phyloP scores from a whole-genome alignment of 2,329 filamentous ascomycete species.

The Thielaviopsis musarum region DNA sequence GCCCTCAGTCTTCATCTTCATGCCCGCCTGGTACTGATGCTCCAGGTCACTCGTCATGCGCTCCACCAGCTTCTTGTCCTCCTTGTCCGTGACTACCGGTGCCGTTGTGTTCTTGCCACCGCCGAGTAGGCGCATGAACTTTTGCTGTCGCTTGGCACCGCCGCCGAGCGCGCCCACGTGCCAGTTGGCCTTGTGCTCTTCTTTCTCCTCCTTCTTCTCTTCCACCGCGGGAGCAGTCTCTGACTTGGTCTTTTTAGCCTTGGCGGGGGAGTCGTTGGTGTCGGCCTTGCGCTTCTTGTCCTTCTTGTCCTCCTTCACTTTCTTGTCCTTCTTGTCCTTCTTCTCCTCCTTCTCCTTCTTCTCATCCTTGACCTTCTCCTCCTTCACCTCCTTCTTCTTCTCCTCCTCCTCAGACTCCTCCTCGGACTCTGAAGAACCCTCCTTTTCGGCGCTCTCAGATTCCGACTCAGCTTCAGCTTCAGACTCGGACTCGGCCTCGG shows the following conservation, averaged over 20 bases:
- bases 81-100: background rate
- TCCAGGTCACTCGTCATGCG: slow-evolving; percentile 36
- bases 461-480: background rate
- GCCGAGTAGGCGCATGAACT: slow-evolving; percentile 40
- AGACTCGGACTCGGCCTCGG: background rate
- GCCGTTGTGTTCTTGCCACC: slow-evolving; percentile 27
- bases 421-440: background rate
- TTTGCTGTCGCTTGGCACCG: slow-evolving; percentile 32
- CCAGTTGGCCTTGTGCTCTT: slow-evolving; percentile 27
- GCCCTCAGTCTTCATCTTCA: slow-evolving; percentile 30
- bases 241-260: slow-evolving; percentile 12
- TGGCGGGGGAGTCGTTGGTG: slow-evolving; percentile 4
- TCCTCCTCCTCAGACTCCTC: background rate
- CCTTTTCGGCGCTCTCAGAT: no score
- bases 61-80: slow-evolving; percentile 13
- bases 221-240: background rate
- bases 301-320: slow-evolving; percentile 17
- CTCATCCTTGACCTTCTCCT: slow-evolving; percentile 15
- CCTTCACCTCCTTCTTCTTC: slow-evolving; percentile 16
- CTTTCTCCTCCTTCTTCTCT: background rate
- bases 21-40: slow-evolving; percentile 38
- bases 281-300: slow-evolving; percentile 16
- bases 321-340: slow-evolving; percentile 12
- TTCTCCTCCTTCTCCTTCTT: slow-evolving; percentile 16
- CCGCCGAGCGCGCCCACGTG: slow-evolving; percentile 36